Evolutionary conservation across 225 moss, liverwort and hornwort genomes (phyloP).

Genomic region (Straminergon stramineum): DNA sequence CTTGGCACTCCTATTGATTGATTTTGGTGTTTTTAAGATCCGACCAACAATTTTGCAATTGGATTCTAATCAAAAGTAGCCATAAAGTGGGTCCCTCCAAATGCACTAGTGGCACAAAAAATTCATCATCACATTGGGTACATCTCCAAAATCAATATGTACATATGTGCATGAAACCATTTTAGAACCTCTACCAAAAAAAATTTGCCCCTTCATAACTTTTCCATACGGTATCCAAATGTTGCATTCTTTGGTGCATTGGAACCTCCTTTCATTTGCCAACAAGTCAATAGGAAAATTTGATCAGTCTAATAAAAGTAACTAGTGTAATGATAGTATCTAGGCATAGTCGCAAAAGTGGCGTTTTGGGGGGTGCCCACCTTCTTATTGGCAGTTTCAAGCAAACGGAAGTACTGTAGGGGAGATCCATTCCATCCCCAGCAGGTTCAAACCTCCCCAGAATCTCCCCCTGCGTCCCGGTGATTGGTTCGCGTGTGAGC

Average conservation of each 20-base stretch:
- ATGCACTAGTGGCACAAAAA: not conserved
- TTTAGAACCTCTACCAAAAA: not conserved
- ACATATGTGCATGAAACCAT: not conserved
- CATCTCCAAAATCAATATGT: not conserved
- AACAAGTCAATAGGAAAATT: not conserved
- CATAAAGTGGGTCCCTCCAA: fast-evolving
- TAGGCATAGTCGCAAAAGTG: not conserved
- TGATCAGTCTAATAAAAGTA: not conserved
- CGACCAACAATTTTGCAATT: too few species aligned
- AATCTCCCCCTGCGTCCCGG: not conserved
- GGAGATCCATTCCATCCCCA: not conserved
- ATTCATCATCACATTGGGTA: fast-evolving
- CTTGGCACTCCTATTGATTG: fast-evolving
- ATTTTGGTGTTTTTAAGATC: fast-evolving
- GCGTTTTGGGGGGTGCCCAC: not conserved
- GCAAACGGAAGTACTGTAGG: not conserved
- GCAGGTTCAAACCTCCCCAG: not conserved
- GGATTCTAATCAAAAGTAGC: not conserved
- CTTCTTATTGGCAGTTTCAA: not conserved
- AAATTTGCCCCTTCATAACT: not conserved
- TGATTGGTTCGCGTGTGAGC: not conserved
- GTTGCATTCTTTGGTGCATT: fast-evolving
- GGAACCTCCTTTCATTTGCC: not conserved
- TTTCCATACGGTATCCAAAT: not conserved
- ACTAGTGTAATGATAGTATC: not conserved